Evolutionary conservation across 257 asterid species (phyloP).

Genomic region (Petrea volubilis): DNA sequence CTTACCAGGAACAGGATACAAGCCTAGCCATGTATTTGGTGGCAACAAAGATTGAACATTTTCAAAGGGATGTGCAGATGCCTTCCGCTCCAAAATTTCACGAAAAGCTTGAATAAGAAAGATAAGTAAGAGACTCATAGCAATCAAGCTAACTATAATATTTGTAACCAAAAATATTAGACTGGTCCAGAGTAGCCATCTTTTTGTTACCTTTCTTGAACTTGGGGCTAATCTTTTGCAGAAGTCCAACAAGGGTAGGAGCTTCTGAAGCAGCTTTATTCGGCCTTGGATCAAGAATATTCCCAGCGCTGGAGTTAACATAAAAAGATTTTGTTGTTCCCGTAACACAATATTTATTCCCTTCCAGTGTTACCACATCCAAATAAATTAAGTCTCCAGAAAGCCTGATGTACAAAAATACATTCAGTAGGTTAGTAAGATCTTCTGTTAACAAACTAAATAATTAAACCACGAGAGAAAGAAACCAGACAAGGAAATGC

Average conservation of each 20-base stretch:
- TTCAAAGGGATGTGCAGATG: conserved; percentile 93
- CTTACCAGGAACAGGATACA: conserved; percentile 82
- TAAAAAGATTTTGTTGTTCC: conserved; percentile 68
- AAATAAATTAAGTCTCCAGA: conserved; percentile 71
- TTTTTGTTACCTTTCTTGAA: conserved; percentile 77
- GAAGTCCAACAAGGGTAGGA: conserved; percentile 76
- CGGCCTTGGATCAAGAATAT: conserved; percentile 78
- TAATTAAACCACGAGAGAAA: background rate
- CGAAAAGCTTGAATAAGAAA: conserved; percentile 64
- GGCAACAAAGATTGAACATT: conserved; percentile 80
- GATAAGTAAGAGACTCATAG: conserved; percentile 19
- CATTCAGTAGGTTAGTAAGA: conserved; percentile 16
- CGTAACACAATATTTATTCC: conserved; percentile 62
- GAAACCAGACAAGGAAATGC: background rate
- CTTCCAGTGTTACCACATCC: conserved; percentile 73
- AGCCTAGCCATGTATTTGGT: conserved; percentile 89
- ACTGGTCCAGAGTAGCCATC: conserved; percentile 5
- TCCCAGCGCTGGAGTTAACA: conserved; percentile 62
- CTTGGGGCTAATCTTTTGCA: conserved; percentile 90
- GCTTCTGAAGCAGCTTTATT: conserved; percentile 66
- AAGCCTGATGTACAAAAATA: conserved; percentile 51
- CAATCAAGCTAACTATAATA: background rate
- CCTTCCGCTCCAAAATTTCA: conserved; percentile 88
- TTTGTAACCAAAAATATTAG: conserved; percentile 8
- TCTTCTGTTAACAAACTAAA: conserved; percentile 20